Percentiles rank a stretch among this genome's conserved stretches.
phyloP scores from a whole-genome alignment of 2,329 filamentous ascomycete species.

The Elsinoe necatrix region DNA sequence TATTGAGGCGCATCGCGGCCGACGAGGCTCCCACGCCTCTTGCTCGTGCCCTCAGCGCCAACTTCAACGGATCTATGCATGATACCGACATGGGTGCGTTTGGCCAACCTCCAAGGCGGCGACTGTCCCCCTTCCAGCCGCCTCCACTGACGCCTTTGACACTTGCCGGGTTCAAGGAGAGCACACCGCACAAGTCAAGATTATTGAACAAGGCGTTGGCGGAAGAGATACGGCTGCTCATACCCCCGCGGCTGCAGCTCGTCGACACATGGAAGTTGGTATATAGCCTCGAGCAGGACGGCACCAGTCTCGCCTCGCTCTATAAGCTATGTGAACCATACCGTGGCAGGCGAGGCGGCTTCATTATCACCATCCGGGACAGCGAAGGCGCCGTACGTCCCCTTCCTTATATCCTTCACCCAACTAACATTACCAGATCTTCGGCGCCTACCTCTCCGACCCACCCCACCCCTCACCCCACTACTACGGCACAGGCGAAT shows the following conservation, averaged over 20 bases:
- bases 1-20: constrained; percentile 40
- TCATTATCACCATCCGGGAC: constrained; percentile 81
- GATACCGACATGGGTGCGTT: constrained; percentile 44
- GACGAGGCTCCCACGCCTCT: constrained; percentile 35
- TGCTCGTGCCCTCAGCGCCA: constrained; percentile 30
- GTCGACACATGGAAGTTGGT: constrained; percentile 76
- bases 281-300: constrained; percentile 88
- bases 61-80: constrained; percentile 33
- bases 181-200: constrained; percentile 51
- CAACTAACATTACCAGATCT: constrained; percentile 43
- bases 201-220: constrained; percentile 67
- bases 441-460: constrained; percentile 91
- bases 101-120: constrained; percentile 48
- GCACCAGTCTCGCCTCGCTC: constrained; percentile 75
- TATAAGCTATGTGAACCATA: constrained; percentile 70
- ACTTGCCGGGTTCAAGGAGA: constrained; percentile 56
- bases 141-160: constrained; percentile 77
- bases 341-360: constrained; percentile 64
- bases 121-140: constrained; percentile 71
- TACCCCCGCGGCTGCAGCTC: constrained; percentile 80
- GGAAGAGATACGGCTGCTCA: constrained; percentile 83
- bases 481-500: constrained; percentile 95
- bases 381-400: constrained; percentile 59
- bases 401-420: neutral
- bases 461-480: constrained; percentile 69